Evolutionary conservation across 345 rosid genomes (phyloP).

Genomic region (Acer campestre): DNA sequence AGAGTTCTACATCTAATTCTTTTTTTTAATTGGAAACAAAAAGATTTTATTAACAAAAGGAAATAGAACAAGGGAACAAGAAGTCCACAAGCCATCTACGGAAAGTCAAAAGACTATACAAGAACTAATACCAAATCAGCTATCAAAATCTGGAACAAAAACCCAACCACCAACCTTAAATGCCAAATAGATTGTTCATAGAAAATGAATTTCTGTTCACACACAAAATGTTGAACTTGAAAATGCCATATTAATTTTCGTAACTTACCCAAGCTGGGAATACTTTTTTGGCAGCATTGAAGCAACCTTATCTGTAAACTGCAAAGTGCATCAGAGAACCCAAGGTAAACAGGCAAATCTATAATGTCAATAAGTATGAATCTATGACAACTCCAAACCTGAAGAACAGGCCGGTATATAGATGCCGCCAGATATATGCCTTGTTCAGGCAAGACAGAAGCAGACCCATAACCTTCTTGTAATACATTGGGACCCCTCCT

Average conservation of each 20-base stretch:
- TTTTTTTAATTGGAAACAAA: too few species aligned
- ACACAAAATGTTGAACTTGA: not conserved
- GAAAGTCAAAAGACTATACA: too few species aligned
- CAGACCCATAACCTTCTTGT: conserved; percentile 98
- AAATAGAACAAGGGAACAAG: too few species aligned
- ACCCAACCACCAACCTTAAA: not conserved
- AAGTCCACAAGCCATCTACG: too few species aligned
- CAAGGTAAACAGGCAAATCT: conserved; percentile 5
- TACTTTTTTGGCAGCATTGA: conserved; percentile 84
- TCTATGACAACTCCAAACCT: conserved; percentile 53
- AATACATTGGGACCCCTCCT: conserved; percentile 73
- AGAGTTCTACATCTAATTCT: not conserved
- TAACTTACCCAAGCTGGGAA: conserved; percentile 91
- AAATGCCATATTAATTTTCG: conserved; percentile 11
- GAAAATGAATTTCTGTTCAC: conserved; percentile 9
- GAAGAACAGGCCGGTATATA: conserved; percentile 88
- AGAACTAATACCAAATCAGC: too few species aligned
- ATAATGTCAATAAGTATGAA: conserved; percentile 7
- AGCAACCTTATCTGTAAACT: conserved; percentile 93
- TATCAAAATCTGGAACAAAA: too few species aligned
- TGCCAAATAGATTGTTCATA: not conserved
- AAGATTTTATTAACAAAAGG: too few species aligned
- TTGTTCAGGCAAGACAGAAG: conserved; percentile 96
- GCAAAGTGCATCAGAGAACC: conserved; percentile 40
- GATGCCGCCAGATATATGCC: conserved; percentile 98